These are phyloP conservation scores for Fragaria vesca DNA, from an alignment of 306 rosid genomes.

Conservation along the genomic window DNA sequence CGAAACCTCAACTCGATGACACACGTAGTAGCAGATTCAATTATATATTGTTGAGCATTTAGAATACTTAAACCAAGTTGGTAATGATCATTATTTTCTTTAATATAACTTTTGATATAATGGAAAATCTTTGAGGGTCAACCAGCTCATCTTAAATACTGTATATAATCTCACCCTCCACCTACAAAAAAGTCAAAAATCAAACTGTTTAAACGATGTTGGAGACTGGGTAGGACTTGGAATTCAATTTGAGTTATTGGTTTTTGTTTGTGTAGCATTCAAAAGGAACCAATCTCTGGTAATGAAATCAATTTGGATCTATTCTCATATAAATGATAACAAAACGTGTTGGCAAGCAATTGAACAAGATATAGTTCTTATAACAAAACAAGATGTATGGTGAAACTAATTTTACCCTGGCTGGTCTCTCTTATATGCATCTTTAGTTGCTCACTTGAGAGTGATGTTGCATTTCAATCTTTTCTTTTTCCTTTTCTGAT, in stretches of 20 bases:
- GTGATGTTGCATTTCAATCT: not conserved
- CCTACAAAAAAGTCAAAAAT: not conserved
- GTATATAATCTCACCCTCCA: not conserved
- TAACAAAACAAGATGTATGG: not conserved
- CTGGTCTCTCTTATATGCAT: not conserved
- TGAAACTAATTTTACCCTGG: not conserved
- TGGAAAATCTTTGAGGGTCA: constrained; percentile 20
- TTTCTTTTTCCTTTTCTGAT: not conserved
- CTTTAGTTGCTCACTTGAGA: not conserved
- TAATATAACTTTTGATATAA: not conserved
- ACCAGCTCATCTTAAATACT: constrained; percentile 13
- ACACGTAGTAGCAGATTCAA: not conserved
- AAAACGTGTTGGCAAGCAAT: not conserved
- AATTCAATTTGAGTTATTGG: constrained; percentile 1
- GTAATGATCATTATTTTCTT: constrained; percentile 6
- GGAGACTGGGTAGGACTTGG: not conserved
- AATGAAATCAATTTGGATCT: constrained; percentile 11
- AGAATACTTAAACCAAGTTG: constrained; percentile 20
- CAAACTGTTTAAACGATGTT: not conserved
- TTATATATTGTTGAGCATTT: constrained; percentile 4
- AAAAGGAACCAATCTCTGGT: not conserved
- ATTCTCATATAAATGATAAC: not conserved
- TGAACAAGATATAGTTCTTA: not conserved
- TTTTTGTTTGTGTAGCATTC: constrained; percentile 5
- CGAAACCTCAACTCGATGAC: not conserved